Percentiles rank a stretch among this genome's conserved stretches.
These are phyloP conservation scores for Omphalotus olearius DNA, from an alignment of 1,284 basidiomycete genomes.

Conservation along the genomic window DNA sequence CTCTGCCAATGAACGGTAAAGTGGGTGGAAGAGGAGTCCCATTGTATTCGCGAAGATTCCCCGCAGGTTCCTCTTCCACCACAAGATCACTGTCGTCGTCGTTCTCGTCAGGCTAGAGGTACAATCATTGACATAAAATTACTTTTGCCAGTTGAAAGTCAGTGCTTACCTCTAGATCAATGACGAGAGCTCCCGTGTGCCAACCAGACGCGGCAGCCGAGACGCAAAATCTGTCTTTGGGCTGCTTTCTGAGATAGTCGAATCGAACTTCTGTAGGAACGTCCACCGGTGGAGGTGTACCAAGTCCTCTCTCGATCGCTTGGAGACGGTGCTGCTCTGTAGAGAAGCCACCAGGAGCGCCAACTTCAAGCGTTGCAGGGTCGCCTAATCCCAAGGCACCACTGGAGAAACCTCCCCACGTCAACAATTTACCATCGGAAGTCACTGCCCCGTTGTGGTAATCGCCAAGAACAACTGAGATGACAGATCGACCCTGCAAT, in stretches of 20 bases:
- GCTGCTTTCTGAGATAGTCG: slow-evolving; percentile 45
- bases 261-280: slow-evolving; percentile 72
- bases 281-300: slow-evolving; percentile 41
- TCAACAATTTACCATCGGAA: slow-evolving; percentile 67
- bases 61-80: slow-evolving; percentile 5
- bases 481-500: slow-evolving; percentile 70
- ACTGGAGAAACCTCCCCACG: slow-evolving; percentile 78
- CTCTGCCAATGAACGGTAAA: slow-evolving; percentile 9
- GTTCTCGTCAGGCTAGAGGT: slow-evolving; percentile 19
- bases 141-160: not conserved
- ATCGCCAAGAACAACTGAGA: slow-evolving; percentile 85
- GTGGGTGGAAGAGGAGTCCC: not conserved
- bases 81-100: slow-evolving; percentile 25
- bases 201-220: slow-evolving; percentile 77
- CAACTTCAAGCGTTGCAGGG: slow-evolving; percentile 45
- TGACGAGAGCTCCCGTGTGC: slow-evolving; percentile 85
- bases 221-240: slow-evolving; percentile 68
- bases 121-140: slow-evolving; percentile 1
- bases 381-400: slow-evolving; percentile 85
- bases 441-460: slow-evolving; percentile 88
- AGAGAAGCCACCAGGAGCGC: slow-evolving; percentile 58
- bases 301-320: slow-evolving; percentile 27
- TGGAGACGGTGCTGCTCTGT: slow-evolving; percentile 30
- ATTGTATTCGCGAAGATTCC: slow-evolving; percentile 1
- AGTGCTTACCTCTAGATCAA: slow-evolving; percentile 64